Conservation (phyloP, 2,329 filamentous ascomycete species). For the Periglandula ipomoeae region DNA sequence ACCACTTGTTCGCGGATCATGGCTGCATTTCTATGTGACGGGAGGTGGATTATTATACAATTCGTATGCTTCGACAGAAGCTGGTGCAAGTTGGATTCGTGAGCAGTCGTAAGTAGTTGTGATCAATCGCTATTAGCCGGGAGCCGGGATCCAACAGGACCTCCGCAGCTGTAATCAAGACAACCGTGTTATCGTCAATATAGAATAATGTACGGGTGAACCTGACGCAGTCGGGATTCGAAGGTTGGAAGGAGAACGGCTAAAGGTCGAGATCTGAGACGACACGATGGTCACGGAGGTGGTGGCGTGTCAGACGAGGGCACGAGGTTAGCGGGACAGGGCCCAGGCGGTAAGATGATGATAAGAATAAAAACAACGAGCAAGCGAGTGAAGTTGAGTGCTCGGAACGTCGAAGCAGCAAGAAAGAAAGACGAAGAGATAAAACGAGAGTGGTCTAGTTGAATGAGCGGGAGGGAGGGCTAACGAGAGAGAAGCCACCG, state of each 20-base stretch:
- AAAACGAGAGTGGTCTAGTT: background rate
- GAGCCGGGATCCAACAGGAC: background rate
- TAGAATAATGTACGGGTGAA: background rate
- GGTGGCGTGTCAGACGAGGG: conserved; percentile 5
- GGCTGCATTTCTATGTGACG: conserved; percentile 19
- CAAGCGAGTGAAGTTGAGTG: conserved; percentile 3
- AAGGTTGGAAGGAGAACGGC: background rate
- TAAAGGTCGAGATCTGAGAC: background rate
- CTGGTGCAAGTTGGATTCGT: background rate
- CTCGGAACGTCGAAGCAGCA: background rate
- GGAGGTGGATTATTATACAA: background rate
- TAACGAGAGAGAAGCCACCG: background rate
- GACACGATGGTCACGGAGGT: background rate
- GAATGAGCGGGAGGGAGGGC: conserved; percentile 2
- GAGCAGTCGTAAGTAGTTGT: background rate
- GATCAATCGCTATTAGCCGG: background rate
- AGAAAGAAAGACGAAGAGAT: background rate
- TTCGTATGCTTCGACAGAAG: background rate
- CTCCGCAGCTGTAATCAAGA: background rate
- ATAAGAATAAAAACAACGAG: background rate
- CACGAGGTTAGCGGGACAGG: background rate
- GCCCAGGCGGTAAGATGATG: background rate
- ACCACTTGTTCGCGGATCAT: conserved; percentile 26
- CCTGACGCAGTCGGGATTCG: background rate
- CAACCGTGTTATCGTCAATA: background rate